phyloP scores from a whole-genome alignment of 345 rosid genomes.

The Brassica cretica region DNA sequence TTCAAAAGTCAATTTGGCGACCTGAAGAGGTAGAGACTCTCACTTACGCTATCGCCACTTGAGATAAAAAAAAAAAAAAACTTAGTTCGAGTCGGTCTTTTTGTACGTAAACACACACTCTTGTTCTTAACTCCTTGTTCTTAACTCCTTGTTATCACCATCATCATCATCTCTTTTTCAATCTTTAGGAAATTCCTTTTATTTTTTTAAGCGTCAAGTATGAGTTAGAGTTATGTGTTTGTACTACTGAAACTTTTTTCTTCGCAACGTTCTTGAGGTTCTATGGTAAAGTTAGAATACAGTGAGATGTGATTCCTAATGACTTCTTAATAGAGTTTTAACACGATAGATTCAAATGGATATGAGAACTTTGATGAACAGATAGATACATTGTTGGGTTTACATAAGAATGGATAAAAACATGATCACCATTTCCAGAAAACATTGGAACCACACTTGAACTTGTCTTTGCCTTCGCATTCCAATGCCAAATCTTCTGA shows the following conservation, averaged over 20 bases:
- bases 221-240: constrained; percentile 25
- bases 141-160: background rate
- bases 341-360: constrained; percentile 26
- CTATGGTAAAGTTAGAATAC: constrained; percentile 15
- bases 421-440: constrained; percentile 94
- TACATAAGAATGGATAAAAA: constrained; percentile 23
- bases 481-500: constrained; percentile 81
- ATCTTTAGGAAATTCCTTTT: constrained; percentile 33
- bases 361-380: constrained; percentile 12
- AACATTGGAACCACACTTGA: constrained; percentile 96
- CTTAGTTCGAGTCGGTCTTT: constrained; percentile 9
- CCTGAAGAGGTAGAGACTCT: constrained; percentile 63
- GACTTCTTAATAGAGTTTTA: background rate
- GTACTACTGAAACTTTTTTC: constrained; percentile 3
- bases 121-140: constrained; percentile 22
- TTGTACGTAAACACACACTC: constrained; percentile 27
- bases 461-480: constrained; percentile 96
- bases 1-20: constrained; percentile 83
- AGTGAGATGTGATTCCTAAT: background rate
- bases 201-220: constrained; percentile 2
- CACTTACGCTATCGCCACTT: constrained; percentile 61
- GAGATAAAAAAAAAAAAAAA: constrained; percentile 14
- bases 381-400: constrained; percentile 36
- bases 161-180: background rate
- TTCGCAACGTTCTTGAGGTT: constrained; percentile 11